A percentile compares a stretch with the other conserved stretches of the same genome.
Conservation (phyloP, 2,329 filamentous ascomycete species). For the Seiridium cupressi region DNA sequence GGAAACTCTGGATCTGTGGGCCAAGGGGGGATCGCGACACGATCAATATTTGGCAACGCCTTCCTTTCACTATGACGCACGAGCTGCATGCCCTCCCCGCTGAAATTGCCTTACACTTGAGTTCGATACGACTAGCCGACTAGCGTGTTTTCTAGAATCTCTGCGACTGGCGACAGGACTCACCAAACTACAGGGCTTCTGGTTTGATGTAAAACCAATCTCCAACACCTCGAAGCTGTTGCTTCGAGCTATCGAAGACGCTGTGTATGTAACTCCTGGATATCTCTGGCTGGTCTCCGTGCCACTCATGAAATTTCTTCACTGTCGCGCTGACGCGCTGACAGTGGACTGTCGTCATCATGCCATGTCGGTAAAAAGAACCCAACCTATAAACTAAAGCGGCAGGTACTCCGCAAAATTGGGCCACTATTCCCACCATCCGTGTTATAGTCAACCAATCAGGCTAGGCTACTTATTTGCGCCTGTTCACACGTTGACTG, state of each 20-base stretch:
- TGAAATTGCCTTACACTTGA: conserved; percentile 6
- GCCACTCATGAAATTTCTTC: background rate
- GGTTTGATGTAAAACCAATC: too few species aligned
- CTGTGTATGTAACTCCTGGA: background rate
- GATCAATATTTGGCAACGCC: background rate
- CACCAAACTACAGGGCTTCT: too few species aligned
- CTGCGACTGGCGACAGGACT: background rate
- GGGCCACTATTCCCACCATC: background rate
- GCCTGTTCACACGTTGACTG: too few species aligned
- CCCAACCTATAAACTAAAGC: background rate
- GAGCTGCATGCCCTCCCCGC: conserved; percentile 3
- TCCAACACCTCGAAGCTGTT: too few species aligned
- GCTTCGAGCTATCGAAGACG: background rate
- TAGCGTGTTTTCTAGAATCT: background rate
- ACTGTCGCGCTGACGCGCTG: background rate
- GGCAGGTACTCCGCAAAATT: conserved; percentile 1
- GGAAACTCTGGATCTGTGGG: background rate
- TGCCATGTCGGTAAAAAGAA: background rate
- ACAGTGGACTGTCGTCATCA: conserved; percentile 4
- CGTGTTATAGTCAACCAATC: background rate
- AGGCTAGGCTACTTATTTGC: background rate
- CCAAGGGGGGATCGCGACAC: background rate
- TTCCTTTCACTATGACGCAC: conserved; percentile 4
- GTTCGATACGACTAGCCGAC: background rate
- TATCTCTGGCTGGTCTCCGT: background rate